Conservation (phyloP, 192 early-diverging fungal genomes). For the Coemansia sp. region DNA sequence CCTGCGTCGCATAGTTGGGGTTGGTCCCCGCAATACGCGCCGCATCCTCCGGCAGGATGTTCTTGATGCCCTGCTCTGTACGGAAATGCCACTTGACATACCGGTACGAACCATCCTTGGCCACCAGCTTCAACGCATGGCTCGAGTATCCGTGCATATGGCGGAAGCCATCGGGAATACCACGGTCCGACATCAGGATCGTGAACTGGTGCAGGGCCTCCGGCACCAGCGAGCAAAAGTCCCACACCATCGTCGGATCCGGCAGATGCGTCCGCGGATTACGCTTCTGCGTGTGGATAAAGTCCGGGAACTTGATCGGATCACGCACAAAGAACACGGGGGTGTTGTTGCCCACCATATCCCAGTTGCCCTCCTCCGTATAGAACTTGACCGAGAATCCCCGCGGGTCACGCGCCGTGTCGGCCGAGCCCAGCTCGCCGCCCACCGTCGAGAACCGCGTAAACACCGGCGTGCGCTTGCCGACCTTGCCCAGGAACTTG, state of each 20-base stretch:
- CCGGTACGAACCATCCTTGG: conserved; percentile 56
- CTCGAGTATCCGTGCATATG: conserved; percentile 80
- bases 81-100: conserved; percentile 79
- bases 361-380: conserved; percentile 83
- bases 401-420: conserved; percentile 74
- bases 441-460: conserved; percentile 75
- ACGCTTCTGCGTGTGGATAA: conserved; percentile 81
- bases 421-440: conserved; percentile 67
- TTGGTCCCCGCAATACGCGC: conserved; percentile 52
- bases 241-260: conserved; percentile 69
- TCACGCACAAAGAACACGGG: conserved; percentile 81
- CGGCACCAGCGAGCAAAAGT: conserved; percentile 69
- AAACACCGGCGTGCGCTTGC: conserved; percentile 77
- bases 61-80: conserved; percentile 73
- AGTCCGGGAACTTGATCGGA: conserved; percentile 74
- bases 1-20: conserved; percentile 71
- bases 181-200: conserved; percentile 79
- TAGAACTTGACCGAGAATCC: conserved; percentile 83
- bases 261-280: conserved; percentile 69
- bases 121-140: conserved; percentile 71
- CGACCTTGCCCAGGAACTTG: conserved; percentile 62
- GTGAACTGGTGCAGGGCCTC: conserved; percentile 77
- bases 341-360: conserved; percentile 83
- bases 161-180: conserved; percentile 72
- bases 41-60: conserved; percentile 59